Evolutionary conservation across 2,329 filamentous ascomycete species (phyloP).

Genomic region (Fusarium scirpi): DNA sequence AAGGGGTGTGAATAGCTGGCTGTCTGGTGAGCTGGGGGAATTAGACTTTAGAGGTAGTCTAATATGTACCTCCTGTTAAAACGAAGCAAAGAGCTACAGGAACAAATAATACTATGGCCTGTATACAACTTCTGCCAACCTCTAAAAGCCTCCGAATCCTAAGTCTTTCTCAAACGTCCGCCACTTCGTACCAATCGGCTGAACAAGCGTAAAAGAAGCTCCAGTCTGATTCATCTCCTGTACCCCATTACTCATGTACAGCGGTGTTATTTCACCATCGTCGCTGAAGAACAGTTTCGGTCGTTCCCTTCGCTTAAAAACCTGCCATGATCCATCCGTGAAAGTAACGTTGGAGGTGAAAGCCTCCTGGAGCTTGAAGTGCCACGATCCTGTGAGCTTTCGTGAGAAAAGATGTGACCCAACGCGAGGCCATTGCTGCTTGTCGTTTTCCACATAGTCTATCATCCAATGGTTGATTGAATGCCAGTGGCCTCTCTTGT

Average conservation of each 20-base stretch:
- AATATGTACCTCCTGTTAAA: too few species aligned
- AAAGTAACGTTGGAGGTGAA: slow-evolving; percentile 49
- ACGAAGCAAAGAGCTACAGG: fast-evolving
- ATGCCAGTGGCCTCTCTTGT: slow-evolving; percentile 51
- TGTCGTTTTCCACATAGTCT: slow-evolving; percentile 43
- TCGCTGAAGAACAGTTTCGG: slow-evolving; percentile 62
- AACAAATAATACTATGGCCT: not conserved
- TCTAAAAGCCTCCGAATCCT: not conserved
- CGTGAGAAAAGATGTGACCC: slow-evolving; percentile 49
- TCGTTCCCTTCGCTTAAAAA: slow-evolving; percentile 59
- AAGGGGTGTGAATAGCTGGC: too few species aligned
- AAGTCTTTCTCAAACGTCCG: slow-evolving; percentile 18
- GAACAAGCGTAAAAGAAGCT: slow-evolving; percentile 27
- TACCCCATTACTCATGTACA: slow-evolving; percentile 62
- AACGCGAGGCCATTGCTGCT: slow-evolving; percentile 47
- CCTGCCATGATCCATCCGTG: slow-evolving; percentile 55
- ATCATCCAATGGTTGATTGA: slow-evolving; percentile 50
- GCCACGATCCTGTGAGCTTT: slow-evolving; percentile 47
- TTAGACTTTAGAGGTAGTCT: too few species aligned
- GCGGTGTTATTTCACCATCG: slow-evolving; percentile 56
- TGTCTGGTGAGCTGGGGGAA: too few species aligned
- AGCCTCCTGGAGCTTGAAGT: slow-evolving; percentile 45
- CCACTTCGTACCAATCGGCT: slow-evolving; percentile 33
- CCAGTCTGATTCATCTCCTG: slow-evolving; percentile 51
- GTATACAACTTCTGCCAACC: not conserved